Conservation (phyloP, 2,329 filamentous ascomycete species). For the Colletotrichum truncatum region DNA sequence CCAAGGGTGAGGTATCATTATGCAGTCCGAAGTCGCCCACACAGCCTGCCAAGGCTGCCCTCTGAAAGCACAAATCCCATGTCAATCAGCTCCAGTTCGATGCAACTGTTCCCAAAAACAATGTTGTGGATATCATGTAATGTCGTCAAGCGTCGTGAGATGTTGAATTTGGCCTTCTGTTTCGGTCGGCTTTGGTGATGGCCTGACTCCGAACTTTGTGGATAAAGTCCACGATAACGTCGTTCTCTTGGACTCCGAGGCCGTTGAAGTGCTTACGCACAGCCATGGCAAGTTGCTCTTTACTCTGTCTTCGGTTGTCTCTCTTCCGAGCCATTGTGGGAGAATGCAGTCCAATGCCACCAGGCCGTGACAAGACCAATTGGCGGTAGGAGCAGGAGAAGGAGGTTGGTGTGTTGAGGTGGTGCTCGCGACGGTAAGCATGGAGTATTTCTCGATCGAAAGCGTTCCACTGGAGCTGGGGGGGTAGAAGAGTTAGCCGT, state of each 20-base stretch:
- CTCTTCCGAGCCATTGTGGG: constrained; percentile 78
- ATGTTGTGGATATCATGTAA: background rate
- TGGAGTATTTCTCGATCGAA: constrained; percentile 76
- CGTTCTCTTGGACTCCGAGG: constrained; percentile 80
- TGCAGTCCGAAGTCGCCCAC: constrained; percentile 28
- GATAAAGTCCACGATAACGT: constrained; percentile 82
- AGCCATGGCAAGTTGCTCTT: constrained; percentile 75
- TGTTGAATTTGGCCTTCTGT: constrained; percentile 14
- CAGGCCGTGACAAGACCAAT: constrained; percentile 67
- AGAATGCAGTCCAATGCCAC: constrained; percentile 75
- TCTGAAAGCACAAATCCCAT: constrained; percentile 2
- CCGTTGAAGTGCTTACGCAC: constrained; percentile 88
- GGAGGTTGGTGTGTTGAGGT: constrained; percentile 74
- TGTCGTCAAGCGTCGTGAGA: constrained; percentile 22
- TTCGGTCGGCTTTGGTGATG: constrained; percentile 27
- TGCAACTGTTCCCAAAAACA: background rate
- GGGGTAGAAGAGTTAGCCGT: constrained; percentile 19
- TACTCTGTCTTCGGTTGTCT: constrained; percentile 72
- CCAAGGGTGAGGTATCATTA: constrained; percentile 30
- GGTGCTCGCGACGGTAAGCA: constrained; percentile 78
- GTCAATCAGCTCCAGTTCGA: constrained; percentile 5
- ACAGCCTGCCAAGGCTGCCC: constrained; percentile 7
- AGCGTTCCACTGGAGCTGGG: constrained; percentile 71
- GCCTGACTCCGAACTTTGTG: constrained; percentile 64
- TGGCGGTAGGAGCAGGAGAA: constrained; percentile 73